Conservation (phyloP, 2,329 filamentous ascomycete species). For the Pezicula neosporulosa region DNA sequence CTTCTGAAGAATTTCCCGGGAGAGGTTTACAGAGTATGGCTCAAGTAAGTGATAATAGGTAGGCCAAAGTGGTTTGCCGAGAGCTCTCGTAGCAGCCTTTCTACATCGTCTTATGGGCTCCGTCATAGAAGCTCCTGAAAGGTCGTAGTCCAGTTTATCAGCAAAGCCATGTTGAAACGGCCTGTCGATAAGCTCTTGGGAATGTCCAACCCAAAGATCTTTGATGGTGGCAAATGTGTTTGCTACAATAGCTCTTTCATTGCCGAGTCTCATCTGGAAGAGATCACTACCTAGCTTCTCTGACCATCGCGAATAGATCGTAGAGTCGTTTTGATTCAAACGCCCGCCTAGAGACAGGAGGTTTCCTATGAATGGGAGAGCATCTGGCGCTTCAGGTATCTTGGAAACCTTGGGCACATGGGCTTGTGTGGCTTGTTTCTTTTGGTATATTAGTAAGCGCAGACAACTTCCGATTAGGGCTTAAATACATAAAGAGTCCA, state of each 20-base stretch:
- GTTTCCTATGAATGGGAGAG: constrained; percentile 17
- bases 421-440: constrained; percentile 16
- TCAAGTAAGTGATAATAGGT: constrained; percentile 21
- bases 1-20: constrained; percentile 8
- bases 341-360: constrained; percentile 16
- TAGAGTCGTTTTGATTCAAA: constrained; percentile 15
- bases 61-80: constrained; percentile 20
- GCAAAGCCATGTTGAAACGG: constrained; percentile 21
- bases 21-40: constrained; percentile 12
- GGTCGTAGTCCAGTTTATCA: constrained; percentile 18
- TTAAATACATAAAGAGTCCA: too few relatives aligned
- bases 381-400: constrained; percentile 12
- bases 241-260: constrained; percentile 17
- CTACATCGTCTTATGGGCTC: constrained; percentile 19
- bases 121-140: constrained; percentile 19
- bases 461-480: too few relatives aligned
- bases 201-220: constrained; percentile 18
- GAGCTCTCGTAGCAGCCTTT: constrained; percentile 18
- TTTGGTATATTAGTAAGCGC: too few relatives aligned
- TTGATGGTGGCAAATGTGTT: constrained; percentile 15
- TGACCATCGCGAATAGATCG: constrained; percentile 17
- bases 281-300: constrained; percentile 7
- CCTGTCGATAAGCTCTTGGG: constrained; percentile 16
- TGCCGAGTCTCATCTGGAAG: constrained; percentile 17
- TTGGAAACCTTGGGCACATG: constrained; percentile 26